Conservation (phyloP, 2,329 filamentous ascomycete species). For the Sclerotinia trifoliorum region DNA sequence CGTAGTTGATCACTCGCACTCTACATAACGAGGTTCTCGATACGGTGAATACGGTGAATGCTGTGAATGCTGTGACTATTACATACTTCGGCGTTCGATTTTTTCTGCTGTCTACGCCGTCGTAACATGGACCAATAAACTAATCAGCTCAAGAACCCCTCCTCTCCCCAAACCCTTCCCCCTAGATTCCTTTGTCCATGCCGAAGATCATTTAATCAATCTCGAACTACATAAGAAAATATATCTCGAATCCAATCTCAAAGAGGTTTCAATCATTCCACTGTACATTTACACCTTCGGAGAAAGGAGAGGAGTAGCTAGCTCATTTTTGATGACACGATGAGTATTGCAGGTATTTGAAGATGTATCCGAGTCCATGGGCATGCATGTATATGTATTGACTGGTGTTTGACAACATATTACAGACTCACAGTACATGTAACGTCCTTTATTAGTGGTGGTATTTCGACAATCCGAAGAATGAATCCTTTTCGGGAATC, state of each 20-base stretch:
- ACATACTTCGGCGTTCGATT: background rate
- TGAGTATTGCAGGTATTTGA: background rate
- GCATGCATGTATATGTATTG: background rate
- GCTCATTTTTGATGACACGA: background rate
- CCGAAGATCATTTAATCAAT: slow-evolving; percentile 12
- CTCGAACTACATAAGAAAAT: background rate
- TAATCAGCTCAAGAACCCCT: background rate
- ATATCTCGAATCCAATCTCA: background rate
- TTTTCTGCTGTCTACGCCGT: background rate
- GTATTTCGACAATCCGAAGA: slow-evolving; percentile 14
- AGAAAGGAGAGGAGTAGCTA: background rate
- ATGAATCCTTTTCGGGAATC: slow-evolving; percentile 12
- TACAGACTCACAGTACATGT: background rate
- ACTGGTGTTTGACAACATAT: background rate
- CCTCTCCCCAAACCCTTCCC: no score
- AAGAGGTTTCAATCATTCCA: background rate
- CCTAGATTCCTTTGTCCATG: background rate
- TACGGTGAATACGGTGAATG: background rate
- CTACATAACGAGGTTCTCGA: background rate
- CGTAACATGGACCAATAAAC: slow-evolving; percentile 18
- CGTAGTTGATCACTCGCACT: background rate
- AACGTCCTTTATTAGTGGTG: slow-evolving; percentile 7
- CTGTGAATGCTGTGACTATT: no score
- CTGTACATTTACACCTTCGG: background rate
- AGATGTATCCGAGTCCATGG: background rate